These are phyloP conservation scores for Petunia secreta DNA, from an alignment of 257 asterid genomes.

Conservation along the genomic window DNA sequence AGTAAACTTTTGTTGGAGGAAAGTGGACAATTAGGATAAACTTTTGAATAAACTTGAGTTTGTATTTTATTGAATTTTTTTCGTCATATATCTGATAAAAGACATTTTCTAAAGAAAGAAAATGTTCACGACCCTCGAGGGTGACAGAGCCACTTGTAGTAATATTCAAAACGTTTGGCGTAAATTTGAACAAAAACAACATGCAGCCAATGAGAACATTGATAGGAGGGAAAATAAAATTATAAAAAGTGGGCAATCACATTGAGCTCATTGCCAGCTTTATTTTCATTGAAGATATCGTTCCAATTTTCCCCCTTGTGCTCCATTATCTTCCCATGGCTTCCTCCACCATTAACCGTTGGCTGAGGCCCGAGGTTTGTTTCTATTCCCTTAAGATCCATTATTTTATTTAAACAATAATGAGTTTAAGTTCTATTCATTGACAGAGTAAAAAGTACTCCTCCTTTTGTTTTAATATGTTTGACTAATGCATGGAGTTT, in stretches of 20 bases:
- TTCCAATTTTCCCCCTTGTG: background rate
- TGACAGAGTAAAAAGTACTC: no score
- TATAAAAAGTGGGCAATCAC: background rate
- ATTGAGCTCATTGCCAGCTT: background rate
- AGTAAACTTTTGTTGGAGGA: no score
- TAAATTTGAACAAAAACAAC: background rate
- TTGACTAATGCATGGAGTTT: no score
- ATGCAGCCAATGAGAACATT: conserved; percentile 3
- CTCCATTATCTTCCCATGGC: conserved; percentile 4
- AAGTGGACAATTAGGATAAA: no score
- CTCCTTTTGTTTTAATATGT: no score
- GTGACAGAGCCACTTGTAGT: background rate
- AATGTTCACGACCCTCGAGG: background rate
- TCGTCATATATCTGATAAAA: no score
- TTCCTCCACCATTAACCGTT: conserved; percentile 18
- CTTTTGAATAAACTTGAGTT: no score
- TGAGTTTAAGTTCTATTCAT: no score
- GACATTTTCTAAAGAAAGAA: background rate
- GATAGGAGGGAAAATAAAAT: background rate
- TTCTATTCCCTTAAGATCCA: background rate
- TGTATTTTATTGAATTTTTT: no score
- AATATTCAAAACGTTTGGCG: background rate
- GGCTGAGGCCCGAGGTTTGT: conserved; percentile 25
- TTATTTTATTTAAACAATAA: no score
- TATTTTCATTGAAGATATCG: background rate